Conservation (phyloP, 2,329 filamentous ascomycete species). For the Pseudogymnoascus sp. region DNA sequence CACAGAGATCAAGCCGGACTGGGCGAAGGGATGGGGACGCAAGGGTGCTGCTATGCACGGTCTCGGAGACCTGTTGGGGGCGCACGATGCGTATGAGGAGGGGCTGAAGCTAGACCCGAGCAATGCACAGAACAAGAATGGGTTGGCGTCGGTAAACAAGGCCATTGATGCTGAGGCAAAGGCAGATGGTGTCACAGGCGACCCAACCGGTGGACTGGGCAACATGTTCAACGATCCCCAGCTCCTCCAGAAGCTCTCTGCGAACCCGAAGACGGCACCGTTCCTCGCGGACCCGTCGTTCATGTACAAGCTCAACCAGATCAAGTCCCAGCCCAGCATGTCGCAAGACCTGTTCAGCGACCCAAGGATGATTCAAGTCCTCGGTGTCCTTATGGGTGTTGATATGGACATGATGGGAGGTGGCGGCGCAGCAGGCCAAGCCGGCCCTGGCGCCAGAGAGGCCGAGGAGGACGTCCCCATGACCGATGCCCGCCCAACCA, state of each 20-base stretch:
- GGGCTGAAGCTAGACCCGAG: conserved; percentile 87
- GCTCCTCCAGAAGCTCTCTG: conserved; percentile 80
- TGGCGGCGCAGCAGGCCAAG: conserved; percentile 28
- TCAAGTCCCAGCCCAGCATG: conserved; percentile 73
- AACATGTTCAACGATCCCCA: conserved; percentile 92
- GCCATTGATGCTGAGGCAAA: conserved; percentile 73
- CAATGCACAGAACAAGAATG: conserved; percentile 89
- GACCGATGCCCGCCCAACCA: conserved; percentile 58
- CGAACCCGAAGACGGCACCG: conserved; percentile 83
- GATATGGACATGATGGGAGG: conserved; percentile 64
- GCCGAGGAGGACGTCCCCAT: conserved; percentile 68
- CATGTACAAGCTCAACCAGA: conserved; percentile 77
- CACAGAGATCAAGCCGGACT: conserved; percentile 91
- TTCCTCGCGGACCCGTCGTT: conserved; percentile 77
- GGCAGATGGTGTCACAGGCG: conserved; percentile 41
- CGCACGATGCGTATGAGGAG: conserved; percentile 84
- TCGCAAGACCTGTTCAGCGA: conserved; percentile 77
- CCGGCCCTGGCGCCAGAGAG: conserved; percentile 35
- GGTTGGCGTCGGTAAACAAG: conserved; percentile 74
- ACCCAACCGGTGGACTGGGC: conserved; percentile 70
- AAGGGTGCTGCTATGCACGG: conserved; percentile 91
- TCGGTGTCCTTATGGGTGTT: conserved; percentile 87
- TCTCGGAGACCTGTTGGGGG: conserved; percentile 72
- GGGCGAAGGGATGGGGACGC: conserved; percentile 92
- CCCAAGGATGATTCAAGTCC: conserved; percentile 84